Conservation (phyloP, 1,139 yeast species). For the Williopsis jadinii region DNA sequence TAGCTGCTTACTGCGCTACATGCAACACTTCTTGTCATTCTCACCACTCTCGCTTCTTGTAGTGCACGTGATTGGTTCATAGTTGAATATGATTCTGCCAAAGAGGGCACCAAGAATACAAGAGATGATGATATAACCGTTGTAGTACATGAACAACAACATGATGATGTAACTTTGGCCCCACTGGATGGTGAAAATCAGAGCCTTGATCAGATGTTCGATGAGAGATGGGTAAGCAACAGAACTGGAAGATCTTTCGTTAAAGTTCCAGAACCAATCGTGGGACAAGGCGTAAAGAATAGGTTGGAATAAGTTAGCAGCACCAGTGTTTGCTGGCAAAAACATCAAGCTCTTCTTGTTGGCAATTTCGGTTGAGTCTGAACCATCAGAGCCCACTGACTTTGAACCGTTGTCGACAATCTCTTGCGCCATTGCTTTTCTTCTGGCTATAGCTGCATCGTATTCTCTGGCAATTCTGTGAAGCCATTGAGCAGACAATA, state of each 20-base stretch:
- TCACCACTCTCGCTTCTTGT: conserved; percentile 24
- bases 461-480: conserved; percentile 52
- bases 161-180: conserved; percentile 58
- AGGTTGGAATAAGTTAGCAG: conserved; percentile 21
- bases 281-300: conserved; percentile 32
- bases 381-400: neutral
- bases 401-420: neutral
- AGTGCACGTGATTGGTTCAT: conserved; percentile 32
- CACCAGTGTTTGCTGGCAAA: conserved; percentile 2
- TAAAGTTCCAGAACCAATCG: conserved; percentile 30
- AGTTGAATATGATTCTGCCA: conserved; percentile 47
- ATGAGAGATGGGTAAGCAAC: conserved; percentile 32
- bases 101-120: conserved; percentile 57
- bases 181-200: conserved; percentile 50
- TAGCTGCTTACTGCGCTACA: conserved; percentile 9
- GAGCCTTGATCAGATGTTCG: conserved; percentile 44
- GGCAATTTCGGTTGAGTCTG: neutral
- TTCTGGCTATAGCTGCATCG: conserved; percentile 23
- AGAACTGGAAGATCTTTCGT: conserved; percentile 10
- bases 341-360: conserved; percentile 4
- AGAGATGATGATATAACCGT: conserved; percentile 58
- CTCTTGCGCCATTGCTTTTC: conserved; percentile 2
- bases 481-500: conserved; percentile 50
- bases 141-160: conserved; percentile 69
- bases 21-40: conserved; percentile 25